Conservation (phyloP, 805 yeast species). For the Komagataella ulmi region DNA sequence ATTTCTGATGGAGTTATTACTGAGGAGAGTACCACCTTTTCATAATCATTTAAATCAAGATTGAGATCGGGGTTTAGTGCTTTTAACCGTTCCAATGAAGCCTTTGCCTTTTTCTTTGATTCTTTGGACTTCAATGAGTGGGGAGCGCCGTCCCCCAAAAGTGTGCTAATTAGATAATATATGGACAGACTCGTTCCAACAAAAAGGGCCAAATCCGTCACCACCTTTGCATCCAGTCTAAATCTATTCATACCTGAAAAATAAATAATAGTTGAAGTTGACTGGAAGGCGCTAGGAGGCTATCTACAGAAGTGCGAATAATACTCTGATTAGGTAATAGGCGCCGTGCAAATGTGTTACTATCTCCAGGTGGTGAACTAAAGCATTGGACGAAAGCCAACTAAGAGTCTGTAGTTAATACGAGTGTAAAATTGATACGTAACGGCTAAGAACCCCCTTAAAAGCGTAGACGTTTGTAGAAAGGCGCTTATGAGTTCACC, state of each 20-base stretch:
- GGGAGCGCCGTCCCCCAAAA: constrained; percentile 13
- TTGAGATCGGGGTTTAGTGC: constrained; percentile 44
- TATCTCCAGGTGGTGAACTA: background rate
- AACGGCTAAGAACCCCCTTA: too few species aligned
- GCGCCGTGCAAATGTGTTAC: background rate
- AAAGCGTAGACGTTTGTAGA: background rate
- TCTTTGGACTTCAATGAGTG: constrained; percentile 35
- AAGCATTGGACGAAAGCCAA: too few species aligned
- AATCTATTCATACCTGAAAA: constrained; percentile 9
- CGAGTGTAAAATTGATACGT: too few species aligned
- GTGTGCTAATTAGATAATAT: constrained; percentile 27
- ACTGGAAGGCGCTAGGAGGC: background rate
- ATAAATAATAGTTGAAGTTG: background rate
- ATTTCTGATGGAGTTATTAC: constrained; percentile 84
- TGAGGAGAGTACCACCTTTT: constrained; percentile 59
- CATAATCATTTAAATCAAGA: constrained; percentile 56
- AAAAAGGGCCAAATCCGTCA: constrained; percentile 17
- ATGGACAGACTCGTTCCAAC: constrained; percentile 40
- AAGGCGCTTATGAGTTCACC: background rate
- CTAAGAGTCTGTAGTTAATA: constrained; percentile 4
- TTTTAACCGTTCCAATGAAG: constrained; percentile 44
- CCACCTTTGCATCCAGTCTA: constrained; percentile 15
- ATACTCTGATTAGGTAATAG: background rate
- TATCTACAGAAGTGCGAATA: background rate
- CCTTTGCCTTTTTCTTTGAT: constrained; percentile 45